Evolutionary conservation across 202 grass and related monocot genomes (phyloP), one percentile per base, ranked within the genome.

Genomic region (Schoenoplectus triqueter): DNA sequence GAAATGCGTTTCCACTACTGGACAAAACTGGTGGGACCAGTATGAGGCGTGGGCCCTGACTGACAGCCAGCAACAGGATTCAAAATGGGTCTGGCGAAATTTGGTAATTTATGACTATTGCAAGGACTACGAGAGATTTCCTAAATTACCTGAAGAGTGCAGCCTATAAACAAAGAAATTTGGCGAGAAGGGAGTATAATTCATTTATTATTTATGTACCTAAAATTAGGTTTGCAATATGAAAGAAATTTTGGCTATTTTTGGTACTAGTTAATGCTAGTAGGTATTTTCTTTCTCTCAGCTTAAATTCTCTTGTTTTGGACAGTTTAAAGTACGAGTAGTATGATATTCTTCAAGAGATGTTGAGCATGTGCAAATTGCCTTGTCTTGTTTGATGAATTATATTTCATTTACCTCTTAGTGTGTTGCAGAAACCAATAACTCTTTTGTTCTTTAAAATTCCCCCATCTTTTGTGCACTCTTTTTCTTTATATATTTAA

Each of bases 81-180:
- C 86, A 5, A 81, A 69, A 20, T 99, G 96, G 96, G 82, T 96
- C 1, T 87, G 18, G 0, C 44, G 90, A 46, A 99, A 99, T 90
- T 87, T 99, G 64, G 61, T 99, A 13, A 88, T 99, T 41, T 99
- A 99, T 81, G 96, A 99, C 74, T 99, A 99, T 89, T 99, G 96
- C 89, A 85, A 81, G 31, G 96, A 99, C 89, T 77, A 84, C 31
- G 79, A 91, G 71, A 80, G 96, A 42, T 99, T 39, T 86, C 90
- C 96, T 0, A 4, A 84, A 7, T 73, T 89, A 81, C 82, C 93
- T 8, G 86, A 86, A 82, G 96, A 99, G 86, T 99, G 96, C 80
- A 18, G 1, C 64, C 80, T 96, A 46, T 84, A 89, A 60, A 82
- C 21, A 52, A 84, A 45, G 18, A 13, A 7, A 70, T 63, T 19